These are phyloP conservation scores for Colletotrichum shisoi DNA, from an alignment of 2,329 filamentous ascomycete genomes.

Conservation along the genomic window DNA sequence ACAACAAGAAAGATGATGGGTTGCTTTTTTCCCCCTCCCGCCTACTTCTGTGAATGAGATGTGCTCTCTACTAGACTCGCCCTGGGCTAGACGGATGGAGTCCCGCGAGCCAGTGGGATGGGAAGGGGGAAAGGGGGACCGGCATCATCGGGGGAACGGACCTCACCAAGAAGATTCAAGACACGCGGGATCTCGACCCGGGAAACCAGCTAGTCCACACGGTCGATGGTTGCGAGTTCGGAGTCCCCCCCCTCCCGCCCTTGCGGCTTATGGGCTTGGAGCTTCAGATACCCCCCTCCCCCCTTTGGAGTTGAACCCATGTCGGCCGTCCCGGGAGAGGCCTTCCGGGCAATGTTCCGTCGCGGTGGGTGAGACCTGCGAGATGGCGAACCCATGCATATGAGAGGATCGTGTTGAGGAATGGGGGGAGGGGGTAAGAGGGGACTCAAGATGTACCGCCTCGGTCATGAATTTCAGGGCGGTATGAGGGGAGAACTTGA, in stretches of 20 bases:
- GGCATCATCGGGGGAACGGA: too few species aligned
- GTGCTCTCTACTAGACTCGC: slow-evolving; percentile 8
- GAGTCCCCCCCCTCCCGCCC: background rate
- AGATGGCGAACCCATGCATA: background rate
- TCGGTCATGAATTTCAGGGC: too few species aligned
- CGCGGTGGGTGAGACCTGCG: slow-evolving; percentile 1
- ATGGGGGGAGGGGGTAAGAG: background rate
- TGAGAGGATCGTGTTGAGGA: slow-evolving; percentile 10
- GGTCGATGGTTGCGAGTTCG: slow-evolving; percentile 13
- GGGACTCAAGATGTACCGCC: too few species aligned
- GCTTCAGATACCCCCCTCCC: too few species aligned
- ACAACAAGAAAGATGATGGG: slow-evolving; percentile 9
- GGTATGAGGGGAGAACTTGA: too few species aligned
- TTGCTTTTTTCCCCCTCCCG: slow-evolving; percentile 23
- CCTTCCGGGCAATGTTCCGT: slow-evolving; percentile 27
- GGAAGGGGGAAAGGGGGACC: background rate
- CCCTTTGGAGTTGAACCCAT: slow-evolving; percentile 1
- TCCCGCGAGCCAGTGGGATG: slow-evolving; percentile 18
- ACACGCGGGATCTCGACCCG: slow-evolving; percentile 17
- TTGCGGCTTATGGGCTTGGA: background rate
- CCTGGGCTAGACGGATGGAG: slow-evolving; percentile 16
- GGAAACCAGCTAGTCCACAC: slow-evolving; percentile 5
- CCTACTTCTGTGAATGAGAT: background rate
- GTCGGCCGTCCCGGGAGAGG: slow-evolving; percentile 24
- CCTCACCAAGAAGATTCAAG: slow-evolving; percentile 11